phyloP scores from a whole-genome alignment of 768 basidiomycete species.

The Daedaleopsis nitida region DNA sequence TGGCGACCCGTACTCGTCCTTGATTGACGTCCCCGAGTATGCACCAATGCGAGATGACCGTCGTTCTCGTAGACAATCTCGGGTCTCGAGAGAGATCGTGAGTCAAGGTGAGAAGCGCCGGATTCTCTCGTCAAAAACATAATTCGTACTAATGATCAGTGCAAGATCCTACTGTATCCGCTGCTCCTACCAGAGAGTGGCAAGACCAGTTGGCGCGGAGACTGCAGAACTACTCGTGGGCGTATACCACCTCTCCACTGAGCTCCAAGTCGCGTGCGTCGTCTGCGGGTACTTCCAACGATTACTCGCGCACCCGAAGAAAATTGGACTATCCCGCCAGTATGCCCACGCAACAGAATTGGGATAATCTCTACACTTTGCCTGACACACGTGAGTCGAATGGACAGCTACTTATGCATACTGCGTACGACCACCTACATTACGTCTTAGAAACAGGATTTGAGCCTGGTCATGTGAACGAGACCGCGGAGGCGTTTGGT shows the following conservation, averaged over 20 bases:
- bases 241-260: constrained; percentile 5
- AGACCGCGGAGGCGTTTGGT: constrained; percentile 61
- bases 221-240: constrained; percentile 29
- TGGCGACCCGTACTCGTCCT: constrained; percentile 36
- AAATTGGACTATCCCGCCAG: constrained; percentile 6
- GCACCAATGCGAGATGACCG: constrained; percentile 25
- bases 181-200: constrained; percentile 72
- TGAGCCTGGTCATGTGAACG: constrained; percentile 28
- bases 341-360: neutral
- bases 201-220: constrained; percentile 69
- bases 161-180: constrained; percentile 23
- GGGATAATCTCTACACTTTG: constrained; percentile 12
- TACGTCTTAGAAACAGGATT: neutral
- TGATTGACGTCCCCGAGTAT: constrained; percentile 23
- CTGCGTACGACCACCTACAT: too few species aligned
- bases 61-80: constrained; percentile 65
- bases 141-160: neutral
- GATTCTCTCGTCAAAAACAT: neutral
- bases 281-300: constrained; percentile 9
- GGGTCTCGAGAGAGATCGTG: constrained; percentile 78
- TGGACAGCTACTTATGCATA: neutral
- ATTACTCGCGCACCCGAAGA: constrained; percentile 14
- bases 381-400: constrained; percentile 14
- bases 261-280: constrained; percentile 17
- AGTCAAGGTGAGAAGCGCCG: constrained; percentile 38